Base-by-base conservation (phyloP, 208 protist species). In the Acanthamoeba triangularis region DNA sequence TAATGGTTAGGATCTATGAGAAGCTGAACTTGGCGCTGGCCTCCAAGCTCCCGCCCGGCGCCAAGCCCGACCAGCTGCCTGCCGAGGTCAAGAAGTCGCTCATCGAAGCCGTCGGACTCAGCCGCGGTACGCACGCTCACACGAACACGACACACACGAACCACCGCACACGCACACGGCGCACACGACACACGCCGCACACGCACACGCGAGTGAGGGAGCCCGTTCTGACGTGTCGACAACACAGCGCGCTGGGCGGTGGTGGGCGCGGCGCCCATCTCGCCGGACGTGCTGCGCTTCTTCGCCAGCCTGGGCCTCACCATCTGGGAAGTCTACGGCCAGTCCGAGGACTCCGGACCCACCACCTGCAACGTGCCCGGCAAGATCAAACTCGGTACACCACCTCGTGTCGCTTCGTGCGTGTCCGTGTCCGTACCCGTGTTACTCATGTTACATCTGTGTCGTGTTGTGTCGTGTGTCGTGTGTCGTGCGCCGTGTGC, bases 321-420 rank as follows among this genome's bases (percentile, higher is more conserved):
- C 47, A 95, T 96, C 76, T 44, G 87, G n/a, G 96, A 97, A 49
- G 49, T 97, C 10, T 97, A 97, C 54, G 96, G 96, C 84, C 78
- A 91, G 90, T 84, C 82, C 18, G 96, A 97, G 94, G 61, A 14
- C 54, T 93, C 18, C 41, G 87, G 54, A 11, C 61, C 33, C 65
- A 63, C 44, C 14, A 76, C 54, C 25, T 20, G 5, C 35, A 35
- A 35, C 63, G 41, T 69, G 54, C 41, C 30, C 23, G 52, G 84
- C 10, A 67, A 61, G 20, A 20, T 65, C 30, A 41, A 91, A 41
- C 14, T 91, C 49, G 52, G 41, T 54, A 25, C n/a, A 10, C 37
- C 37, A n/a, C 37, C 37, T 41, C 37, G 37, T 41, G 37, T 1
- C 3, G 37, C 3, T 41, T 41, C 30, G 23, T n/a, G 65, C 5